A percentile compares a stretch with the other conserved stretches of the same genome.
These are phyloP conservation scores for Rostrohypoxylon terebratum DNA, from an alignment of 495 filamentous ascomycete genomes.

Conservation along the genomic window DNA sequence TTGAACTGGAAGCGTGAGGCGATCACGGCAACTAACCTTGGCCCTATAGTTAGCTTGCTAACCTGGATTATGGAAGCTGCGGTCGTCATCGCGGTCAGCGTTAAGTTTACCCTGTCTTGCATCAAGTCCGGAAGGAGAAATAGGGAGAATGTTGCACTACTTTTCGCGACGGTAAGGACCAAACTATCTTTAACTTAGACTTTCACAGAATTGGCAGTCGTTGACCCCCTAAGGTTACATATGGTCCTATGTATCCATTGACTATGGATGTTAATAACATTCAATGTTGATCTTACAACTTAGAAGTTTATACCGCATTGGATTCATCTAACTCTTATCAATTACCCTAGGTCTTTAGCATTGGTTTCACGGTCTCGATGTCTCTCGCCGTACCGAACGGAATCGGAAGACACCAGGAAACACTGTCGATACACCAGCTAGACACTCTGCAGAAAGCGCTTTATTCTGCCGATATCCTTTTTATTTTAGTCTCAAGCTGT, in stretches of 20 bases:
- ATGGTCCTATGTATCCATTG: no score
- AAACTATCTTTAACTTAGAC: neutral
- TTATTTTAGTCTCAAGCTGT: neutral
- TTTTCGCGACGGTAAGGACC: conserved; percentile 2
- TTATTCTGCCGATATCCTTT: neutral
- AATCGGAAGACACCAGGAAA: conserved; percentile 1
- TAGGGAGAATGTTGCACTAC: neutral
- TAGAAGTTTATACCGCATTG: no score
- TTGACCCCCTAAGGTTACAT: neutral
- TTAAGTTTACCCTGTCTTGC: conserved; percentile 3
- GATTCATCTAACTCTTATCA: no score
- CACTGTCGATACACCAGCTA: neutral
- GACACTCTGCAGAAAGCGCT: neutral
- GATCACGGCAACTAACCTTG: conserved; percentile 3
- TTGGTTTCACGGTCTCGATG: neutral
- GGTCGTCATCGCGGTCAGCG: neutral
- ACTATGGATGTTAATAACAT: no score
- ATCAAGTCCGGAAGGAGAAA: neutral
- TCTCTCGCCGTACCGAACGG: neutral
- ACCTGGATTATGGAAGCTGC: conserved; percentile 5
- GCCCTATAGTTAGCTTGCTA: conserved; percentile 1
- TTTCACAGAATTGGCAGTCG: neutral
- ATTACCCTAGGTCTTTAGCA: neutral
- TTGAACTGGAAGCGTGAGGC: neutral
- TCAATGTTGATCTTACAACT: no score